A percentile compares a stretch with the other conserved stretches of the same genome.
Conservation (phyloP, 805 yeast genomes). For the Hanseniaspora mollemarum region DNA sequence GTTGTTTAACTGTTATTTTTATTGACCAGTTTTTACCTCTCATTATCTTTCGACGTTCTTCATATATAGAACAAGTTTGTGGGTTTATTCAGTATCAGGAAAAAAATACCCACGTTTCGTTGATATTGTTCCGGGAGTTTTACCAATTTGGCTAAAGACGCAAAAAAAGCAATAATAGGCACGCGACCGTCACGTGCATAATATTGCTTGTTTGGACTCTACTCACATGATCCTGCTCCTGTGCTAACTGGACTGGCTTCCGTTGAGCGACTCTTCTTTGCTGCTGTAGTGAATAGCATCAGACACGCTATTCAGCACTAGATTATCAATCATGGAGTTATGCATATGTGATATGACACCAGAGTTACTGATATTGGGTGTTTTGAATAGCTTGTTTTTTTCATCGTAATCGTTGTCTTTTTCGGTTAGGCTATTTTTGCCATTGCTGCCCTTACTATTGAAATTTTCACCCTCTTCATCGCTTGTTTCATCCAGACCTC, state of each 20-base stretch:
- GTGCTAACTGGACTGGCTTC: background rate
- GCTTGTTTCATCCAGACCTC: conserved; percentile 14
- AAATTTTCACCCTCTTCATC: conserved; percentile 1
- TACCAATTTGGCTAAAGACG: no score
- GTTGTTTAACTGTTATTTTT: no score
- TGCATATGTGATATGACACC: conserved; percentile 9
- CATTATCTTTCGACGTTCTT: no score
- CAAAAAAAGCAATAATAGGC: no score
- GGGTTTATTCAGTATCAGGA: no score
- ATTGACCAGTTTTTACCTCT: no score
- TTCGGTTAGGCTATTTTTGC: no score
- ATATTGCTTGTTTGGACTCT: no score
- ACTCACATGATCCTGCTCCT: background rate
- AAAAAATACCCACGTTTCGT: no score
- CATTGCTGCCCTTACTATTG: background rate
- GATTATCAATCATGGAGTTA: conserved; percentile 9
- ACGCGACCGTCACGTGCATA: no score
- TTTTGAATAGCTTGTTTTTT: conserved; percentile 6
- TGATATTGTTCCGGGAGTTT: no score
- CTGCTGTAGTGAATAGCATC: conserved; percentile 5
- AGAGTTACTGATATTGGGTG: conserved; percentile 14
- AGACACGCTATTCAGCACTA: conserved; percentile 11
- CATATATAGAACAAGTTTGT: no score
- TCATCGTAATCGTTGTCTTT: background rate
- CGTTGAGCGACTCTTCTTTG: background rate